These are phyloP conservation scores for Knufia petricola DNA, from an alignment of 2,329 filamentous ascomycete genomes.

Conservation along the genomic window DNA sequence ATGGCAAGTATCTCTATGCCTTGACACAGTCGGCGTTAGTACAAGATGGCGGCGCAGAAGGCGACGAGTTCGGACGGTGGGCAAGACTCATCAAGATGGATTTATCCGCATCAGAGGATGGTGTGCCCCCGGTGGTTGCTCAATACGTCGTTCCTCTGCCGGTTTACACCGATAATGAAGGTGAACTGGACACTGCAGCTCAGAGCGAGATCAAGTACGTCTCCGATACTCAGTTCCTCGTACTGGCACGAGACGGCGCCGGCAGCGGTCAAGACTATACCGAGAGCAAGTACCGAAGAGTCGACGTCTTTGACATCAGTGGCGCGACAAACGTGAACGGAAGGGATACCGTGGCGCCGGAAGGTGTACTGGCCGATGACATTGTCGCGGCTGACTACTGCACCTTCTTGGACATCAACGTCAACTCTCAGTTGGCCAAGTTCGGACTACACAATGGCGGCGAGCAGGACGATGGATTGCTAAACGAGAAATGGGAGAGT, in stretches of 20 bases:
- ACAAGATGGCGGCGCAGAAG: slow-evolving; percentile 51
- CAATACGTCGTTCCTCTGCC: slow-evolving; percentile 61
- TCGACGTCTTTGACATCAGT: slow-evolving; percentile 59
- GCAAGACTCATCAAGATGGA: slow-evolving; percentile 57
- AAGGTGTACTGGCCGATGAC: slow-evolving; percentile 44
- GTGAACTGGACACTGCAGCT: slow-evolving; percentile 41
- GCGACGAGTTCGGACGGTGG: slow-evolving; percentile 43
- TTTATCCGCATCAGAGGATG: slow-evolving; percentile 33
- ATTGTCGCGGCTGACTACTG: slow-evolving; percentile 55
- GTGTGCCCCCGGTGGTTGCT: slow-evolving; percentile 39
- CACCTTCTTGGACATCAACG: slow-evolving; percentile 58
- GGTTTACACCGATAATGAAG: slow-evolving; percentile 44
- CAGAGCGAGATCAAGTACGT: slow-evolving; percentile 62
- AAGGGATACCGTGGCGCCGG: slow-evolving; percentile 35
- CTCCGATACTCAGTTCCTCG: slow-evolving; percentile 53
- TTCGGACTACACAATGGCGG: slow-evolving; percentile 64
- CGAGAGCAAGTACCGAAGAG: slow-evolving; percentile 54
- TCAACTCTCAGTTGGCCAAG: slow-evolving; percentile 52
- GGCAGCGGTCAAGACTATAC: slow-evolving; percentile 49
- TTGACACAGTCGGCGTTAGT: slow-evolving; percentile 57
- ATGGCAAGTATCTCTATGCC: slow-evolving; percentile 55
- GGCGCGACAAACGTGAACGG: slow-evolving; percentile 52
- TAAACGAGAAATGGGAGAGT: slow-evolving; percentile 74
- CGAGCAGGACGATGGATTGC: slow-evolving; percentile 44
- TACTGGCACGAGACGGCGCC: slow-evolving; percentile 54